A percentile compares a stretch with the other conserved stretches of the same genome.
phyloP scores from a whole-genome alignment of 2,329 filamentous ascomycete species.

The Nemania sp. region DNA sequence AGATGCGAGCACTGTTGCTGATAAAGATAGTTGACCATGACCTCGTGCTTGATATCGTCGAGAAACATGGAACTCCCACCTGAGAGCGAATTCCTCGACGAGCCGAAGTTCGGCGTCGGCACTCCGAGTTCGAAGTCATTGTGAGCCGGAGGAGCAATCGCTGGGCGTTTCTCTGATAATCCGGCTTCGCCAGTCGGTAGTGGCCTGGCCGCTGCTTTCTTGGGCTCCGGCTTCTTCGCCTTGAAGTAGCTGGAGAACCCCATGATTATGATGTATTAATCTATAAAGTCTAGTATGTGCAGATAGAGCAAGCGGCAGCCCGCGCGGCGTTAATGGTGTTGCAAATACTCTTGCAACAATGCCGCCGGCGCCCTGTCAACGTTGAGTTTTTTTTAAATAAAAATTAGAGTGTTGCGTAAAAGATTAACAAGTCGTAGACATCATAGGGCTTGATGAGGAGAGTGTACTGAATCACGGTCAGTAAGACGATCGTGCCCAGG shows the following conservation, averaged over 20 bases:
- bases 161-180: constrained; percentile 44
- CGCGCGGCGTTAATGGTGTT: constrained; percentile 10
- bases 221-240: constrained; percentile 48
- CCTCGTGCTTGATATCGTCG: constrained; percentile 77
- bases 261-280: constrained; percentile 47
- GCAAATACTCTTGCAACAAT: neutral
- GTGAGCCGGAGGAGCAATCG: constrained; percentile 35
- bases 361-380: neutral
- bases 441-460: neutral
- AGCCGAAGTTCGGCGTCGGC: constrained; percentile 52
- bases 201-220: constrained; percentile 29
- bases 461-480: neutral
- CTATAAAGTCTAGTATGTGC: neutral
- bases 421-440: neutral
- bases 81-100: constrained; percentile 57
- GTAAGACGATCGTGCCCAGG: too few species aligned
- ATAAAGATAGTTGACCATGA: constrained; percentile 83
- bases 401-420: neutral
- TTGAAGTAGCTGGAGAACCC: constrained; percentile 67
- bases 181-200: constrained; percentile 32
- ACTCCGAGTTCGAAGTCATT: constrained; percentile 54
- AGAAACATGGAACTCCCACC: constrained; percentile 57
- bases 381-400: too few species aligned
- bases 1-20: constrained; percentile 76
- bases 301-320: constrained; percentile 11